A percentile compares a stretch with the other conserved stretches of the same genome.
phyloP scores from a whole-genome alignment of 306 rosid genomes.

The Glycine latifolia region DNA sequence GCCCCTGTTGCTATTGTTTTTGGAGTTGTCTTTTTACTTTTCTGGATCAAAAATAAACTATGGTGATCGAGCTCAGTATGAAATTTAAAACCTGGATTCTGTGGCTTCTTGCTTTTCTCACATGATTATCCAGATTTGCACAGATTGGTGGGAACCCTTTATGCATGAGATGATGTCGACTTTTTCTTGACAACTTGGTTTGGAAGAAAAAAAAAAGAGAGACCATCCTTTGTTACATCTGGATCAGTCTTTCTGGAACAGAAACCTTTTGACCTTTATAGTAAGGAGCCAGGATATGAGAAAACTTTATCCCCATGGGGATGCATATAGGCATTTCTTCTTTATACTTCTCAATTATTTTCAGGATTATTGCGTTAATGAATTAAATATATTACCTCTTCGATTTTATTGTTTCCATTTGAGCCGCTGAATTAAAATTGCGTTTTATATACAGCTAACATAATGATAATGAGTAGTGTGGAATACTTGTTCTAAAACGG shows the following conservation, averaged over 20 bases:
- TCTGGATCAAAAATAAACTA: conserved; percentile 91
- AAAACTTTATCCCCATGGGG: conserved; percentile 50
- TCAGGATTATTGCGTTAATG: conserved; percentile 34
- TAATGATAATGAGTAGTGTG: conserved; percentile 19
- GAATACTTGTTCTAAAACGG: conserved; percentile 30
- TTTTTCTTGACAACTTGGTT: conserved; percentile 36
- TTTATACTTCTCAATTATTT: conserved; percentile 41
- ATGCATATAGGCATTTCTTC: conserved; percentile 48
- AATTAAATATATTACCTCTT: neutral
- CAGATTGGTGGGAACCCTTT: conserved; percentile 30
- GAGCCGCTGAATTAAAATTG: conserved; percentile 37
- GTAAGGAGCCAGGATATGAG: conserved; percentile 48
- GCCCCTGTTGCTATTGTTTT: conserved; percentile 98
- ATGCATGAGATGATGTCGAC: conserved; percentile 38
- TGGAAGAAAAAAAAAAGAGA: conserved; percentile 13
- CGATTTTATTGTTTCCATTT: conserved; percentile 12
- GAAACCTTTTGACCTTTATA: conserved; percentile 33
- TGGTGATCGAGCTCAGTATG: conserved; percentile 64
- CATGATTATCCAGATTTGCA: conserved; percentile 37
- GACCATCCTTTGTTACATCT: conserved; percentile 41
- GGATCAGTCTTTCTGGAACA: conserved; percentile 47
- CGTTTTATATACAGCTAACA: conserved; percentile 20
- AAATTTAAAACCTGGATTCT: conserved; percentile 31
- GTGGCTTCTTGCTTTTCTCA: conserved; percentile 39
- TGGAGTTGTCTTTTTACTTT: conserved; percentile 96